These are phyloP conservation scores for Vitellaria paradoxa DNA, from an alignment of 179 eudicot species.

Conservation along the genomic window DNA sequence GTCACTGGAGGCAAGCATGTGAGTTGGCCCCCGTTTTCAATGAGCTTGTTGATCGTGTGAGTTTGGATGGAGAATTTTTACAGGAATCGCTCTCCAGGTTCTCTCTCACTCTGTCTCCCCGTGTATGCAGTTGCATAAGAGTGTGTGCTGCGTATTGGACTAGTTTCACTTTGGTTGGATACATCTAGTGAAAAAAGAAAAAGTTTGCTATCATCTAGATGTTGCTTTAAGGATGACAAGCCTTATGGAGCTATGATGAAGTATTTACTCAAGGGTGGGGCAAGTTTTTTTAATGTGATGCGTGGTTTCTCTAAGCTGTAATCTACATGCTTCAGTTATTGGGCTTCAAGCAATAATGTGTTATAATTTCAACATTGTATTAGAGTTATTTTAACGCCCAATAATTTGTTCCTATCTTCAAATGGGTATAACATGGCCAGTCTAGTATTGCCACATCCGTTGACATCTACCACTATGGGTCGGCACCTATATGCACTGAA, in stretches of 20 bases:
- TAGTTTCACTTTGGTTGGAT: no score
- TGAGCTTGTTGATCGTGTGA: constrained; percentile 90
- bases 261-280: neutral
- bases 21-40: constrained; percentile 92
- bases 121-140: neutral
- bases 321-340: neutral
- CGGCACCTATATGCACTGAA: no score
- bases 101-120: constrained; percentile 3
- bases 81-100: constrained; percentile 94
- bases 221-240: neutral
- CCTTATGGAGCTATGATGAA: constrained; percentile 5
- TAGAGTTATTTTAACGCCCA: no score
- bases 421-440: no score
- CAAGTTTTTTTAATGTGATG: neutral
- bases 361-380: neutral
- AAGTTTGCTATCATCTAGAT: neutral
- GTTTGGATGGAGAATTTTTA: constrained; percentile 84
- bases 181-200: no score
- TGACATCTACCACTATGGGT: no score
- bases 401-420: no score
- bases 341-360: neutral
- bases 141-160: neutral
- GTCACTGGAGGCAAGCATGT: constrained; percentile 73
- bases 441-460: no score
- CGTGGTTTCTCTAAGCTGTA: neutral